Evolutionary conservation across 1,284 basidiomycete genomes (phyloP).

Genomic region (Moesziomyces sp.): DNA sequence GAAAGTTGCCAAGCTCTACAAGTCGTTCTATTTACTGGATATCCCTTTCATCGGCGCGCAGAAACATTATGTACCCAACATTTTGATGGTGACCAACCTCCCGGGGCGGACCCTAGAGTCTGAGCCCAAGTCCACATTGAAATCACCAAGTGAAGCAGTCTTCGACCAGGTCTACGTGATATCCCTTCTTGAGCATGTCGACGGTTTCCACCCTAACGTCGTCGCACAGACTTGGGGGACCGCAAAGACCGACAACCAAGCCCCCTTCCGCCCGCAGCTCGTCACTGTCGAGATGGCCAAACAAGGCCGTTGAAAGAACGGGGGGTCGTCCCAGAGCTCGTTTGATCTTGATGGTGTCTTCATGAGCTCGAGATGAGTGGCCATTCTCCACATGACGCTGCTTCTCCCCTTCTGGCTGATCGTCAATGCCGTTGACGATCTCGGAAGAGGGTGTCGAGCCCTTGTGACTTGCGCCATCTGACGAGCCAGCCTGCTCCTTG

Average conservation of each 20-base stretch:
- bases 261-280: slow-evolving; percentile 7
- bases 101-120: too few species aligned
- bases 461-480: slow-evolving; percentile 1
- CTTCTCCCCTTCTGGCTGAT: not conserved
- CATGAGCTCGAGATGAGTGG: not conserved
- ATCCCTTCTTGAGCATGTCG: slow-evolving; percentile 19
- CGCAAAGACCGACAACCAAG: slow-evolving; percentile 22
- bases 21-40: too few species aligned
- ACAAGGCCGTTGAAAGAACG: slow-evolving; percentile 4
- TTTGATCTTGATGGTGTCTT: slow-evolving; percentile 2
- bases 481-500: not conserved
- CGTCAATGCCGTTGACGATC: not conserved
- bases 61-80: not conserved
- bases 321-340: slow-evolving; percentile 11
- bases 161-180: slow-evolving; percentile 24
- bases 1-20: too few species aligned
- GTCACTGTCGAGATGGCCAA: slow-evolving; percentile 16
- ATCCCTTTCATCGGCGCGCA: too few species aligned
- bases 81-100: not conserved
- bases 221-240: slow-evolving; percentile 33
- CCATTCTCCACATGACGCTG: not conserved
- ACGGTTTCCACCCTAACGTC: slow-evolving; percentile 30
- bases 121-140: too few species aligned
- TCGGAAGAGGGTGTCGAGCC: slow-evolving; percentile 7
- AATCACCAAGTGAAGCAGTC: slow-evolving; percentile 39